Evolutionary conservation across 2,329 filamentous ascomycete species (phyloP), one percentile per base, ranked within the genome.

Genomic region (Tolypocladium endophyticum): DNA sequence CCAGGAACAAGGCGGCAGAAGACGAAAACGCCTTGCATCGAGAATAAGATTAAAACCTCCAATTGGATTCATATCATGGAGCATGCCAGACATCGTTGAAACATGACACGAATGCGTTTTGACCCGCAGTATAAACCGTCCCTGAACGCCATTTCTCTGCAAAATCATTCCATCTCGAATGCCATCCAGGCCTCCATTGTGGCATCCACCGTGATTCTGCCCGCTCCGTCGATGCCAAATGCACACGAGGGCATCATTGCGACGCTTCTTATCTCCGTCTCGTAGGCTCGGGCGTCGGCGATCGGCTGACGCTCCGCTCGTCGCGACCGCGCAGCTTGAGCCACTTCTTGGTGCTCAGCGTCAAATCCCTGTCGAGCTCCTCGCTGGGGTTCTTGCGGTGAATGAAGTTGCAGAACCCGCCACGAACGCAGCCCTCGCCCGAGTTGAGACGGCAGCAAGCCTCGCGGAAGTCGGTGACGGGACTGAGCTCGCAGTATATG

Each of bases 371-470:
- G 63, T 99, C 94, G 67, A 99, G 79, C 77, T 97, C 93, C 14
- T 90, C 80, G 66, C 84, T 85, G 4, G 94, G 94, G 72, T 97
- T 94, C 81, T 99, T 99, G 71, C 94, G 85, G 74, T 99, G 94
- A 65, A 99, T 99, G 75, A 99, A 99, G 76, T 99, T 99, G 82
- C 94, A 99, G 80, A 97, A 97, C 38, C 94, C 94, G 63, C 92
- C 94, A 65, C 94, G 84, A 52, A 96, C 92, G 76, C 94, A 99
- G 53, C 94, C 94, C 75, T 97, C 94, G 63, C 94, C 94, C 45
- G 85, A 89, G 71, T 99, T 99, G 33, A 97, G 81, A 59, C 94
- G 85, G 77, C 94, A 99, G 74, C 94, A 99, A 23, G 94, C 94
- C 79, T 99, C 94, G 72, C 94, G 84, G 76, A 99, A 99, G 77